Conservation (phyloP, 805 yeast genomes). For the Metschnikowia cubensis region DNA sequence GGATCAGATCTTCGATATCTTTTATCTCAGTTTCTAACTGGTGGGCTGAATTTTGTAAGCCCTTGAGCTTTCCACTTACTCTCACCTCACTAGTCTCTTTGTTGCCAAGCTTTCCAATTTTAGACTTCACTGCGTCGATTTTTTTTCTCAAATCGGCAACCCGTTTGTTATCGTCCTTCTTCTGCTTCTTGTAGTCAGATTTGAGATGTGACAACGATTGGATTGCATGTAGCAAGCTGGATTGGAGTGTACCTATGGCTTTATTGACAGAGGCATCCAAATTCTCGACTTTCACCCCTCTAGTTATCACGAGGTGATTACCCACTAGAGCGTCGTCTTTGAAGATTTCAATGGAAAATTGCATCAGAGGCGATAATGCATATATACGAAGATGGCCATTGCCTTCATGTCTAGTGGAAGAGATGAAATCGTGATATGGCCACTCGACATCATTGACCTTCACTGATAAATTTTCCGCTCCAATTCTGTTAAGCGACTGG, state of each 20-base stretch:
- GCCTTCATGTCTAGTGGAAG: constrained; percentile 2
- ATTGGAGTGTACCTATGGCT: constrained; percentile 29
- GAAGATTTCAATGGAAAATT: constrained; percentile 34
- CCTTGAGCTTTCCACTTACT: constrained; percentile 34
- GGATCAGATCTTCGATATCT: constrained; percentile 19
- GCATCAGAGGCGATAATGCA: constrained; percentile 36
- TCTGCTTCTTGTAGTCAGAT: constrained; percentile 27
- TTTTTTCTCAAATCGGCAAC: constrained; percentile 29
- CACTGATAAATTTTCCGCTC: constrained; percentile 14
- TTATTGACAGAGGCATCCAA: constrained; percentile 16
- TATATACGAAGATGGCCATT: constrained; percentile 24
- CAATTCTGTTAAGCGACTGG: constrained; percentile 6
- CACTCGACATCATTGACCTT: constrained; percentile 33
- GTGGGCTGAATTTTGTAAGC: constrained; percentile 36
- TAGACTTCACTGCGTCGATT: constrained; percentile 29
- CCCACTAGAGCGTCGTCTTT: constrained; percentile 15
- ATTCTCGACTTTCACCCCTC: neutral
- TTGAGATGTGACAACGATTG: constrained; percentile 23
- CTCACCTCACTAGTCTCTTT: constrained; percentile 27
- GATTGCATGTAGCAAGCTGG: constrained; percentile 31
- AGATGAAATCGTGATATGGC: constrained; percentile 21
- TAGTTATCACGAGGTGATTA: constrained; percentile 32
- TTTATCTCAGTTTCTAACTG: constrained; percentile 37
- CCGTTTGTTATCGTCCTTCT: constrained; percentile 37
- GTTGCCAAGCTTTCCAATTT: constrained; percentile 28